phyloP scores from a whole-genome alignment of 129 eudicot genomes.

The Flaveria robusta region DNA sequence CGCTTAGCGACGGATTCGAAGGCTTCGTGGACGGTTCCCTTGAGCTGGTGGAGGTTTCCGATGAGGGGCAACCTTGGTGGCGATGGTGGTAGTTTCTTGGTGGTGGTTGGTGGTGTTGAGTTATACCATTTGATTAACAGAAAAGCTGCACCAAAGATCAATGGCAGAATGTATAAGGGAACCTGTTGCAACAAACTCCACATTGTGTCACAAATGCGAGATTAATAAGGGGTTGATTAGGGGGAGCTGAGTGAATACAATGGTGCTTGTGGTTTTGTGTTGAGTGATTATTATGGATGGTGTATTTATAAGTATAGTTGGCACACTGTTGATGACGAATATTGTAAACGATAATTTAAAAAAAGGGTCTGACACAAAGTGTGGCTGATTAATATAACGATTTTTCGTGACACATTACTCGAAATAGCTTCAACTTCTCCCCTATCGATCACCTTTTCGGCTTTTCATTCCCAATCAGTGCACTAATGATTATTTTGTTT shows the following conservation, averaged over 20 bases:
- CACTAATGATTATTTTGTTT: too few relatives aligned
- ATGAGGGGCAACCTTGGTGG: slow-evolving; percentile 46
- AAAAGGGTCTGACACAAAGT: neutral
- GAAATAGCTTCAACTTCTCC: too few relatives aligned
- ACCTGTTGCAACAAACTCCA: neutral
- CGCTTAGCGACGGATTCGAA: slow-evolving; percentile 36
- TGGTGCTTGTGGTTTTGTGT: neutral
- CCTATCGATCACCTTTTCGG: too few relatives aligned
- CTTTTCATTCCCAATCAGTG: too few relatives aligned
- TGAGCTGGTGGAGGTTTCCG: slow-evolving; percentile 57
- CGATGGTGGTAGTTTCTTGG: slow-evolving; percentile 47
- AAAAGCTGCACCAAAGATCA: neutral
- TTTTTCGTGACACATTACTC: too few relatives aligned
- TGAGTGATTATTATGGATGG: neutral
- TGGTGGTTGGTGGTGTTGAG: neutral
- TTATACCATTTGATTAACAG: slow-evolving; percentile 6
- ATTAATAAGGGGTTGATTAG: neutral
- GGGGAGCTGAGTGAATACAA: neutral
- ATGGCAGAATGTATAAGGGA: neutral
- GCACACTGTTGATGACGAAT: neutral
- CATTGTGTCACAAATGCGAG: neutral
- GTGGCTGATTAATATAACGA: neutral
- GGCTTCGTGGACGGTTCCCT: slow-evolving; percentile 35
- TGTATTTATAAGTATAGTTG: neutral
- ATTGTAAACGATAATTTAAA: neutral